Conservation (phyloP, 352 stramenopile genomes). For the Globisporangium lucens region DNA sequence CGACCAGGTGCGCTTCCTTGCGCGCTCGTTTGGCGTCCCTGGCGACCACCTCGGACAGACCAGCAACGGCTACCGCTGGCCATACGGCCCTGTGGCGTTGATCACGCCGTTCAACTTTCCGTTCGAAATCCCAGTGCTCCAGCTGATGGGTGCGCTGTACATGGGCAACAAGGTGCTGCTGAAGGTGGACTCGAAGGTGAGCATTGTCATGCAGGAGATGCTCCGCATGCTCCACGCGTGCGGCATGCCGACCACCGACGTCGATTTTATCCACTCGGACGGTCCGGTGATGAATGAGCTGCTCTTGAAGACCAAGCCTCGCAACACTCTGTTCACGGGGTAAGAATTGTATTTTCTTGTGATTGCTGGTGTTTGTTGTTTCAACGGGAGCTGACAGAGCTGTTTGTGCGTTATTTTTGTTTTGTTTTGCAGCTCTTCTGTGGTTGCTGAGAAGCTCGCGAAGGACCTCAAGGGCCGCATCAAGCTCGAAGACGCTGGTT, state of each 20-base stretch:
- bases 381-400: background rate
- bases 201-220: slow-evolving; percentile 98
- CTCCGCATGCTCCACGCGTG: slow-evolving; percentile 94
- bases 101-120: slow-evolving; percentile 99
- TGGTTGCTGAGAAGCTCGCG: slow-evolving; percentile 92
- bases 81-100: slow-evolving; percentile 94
- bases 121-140: slow-evolving; percentile 98
- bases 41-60: slow-evolving; percentile 96
- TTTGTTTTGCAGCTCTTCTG: slow-evolving; percentile 56
- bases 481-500: slow-evolving; percentile 97
- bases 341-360: slow-evolving; percentile 18
- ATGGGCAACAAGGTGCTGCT: slow-evolving; percentile 98
- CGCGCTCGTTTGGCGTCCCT: slow-evolving; percentile 93
- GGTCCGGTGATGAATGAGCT: slow-evolving; percentile 94
- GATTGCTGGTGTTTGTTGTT: background rate
- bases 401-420: slow-evolving; percentile 6
- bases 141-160: slow-evolving; percentile 97
- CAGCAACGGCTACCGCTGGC: slow-evolving; percentile 95
- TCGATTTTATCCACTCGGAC: slow-evolving; percentile 97
- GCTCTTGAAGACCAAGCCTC: slow-evolving; percentile 91
- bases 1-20: slow-evolving; percentile 97
- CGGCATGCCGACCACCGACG: slow-evolving; percentile 93
- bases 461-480: slow-evolving; percentile 90
- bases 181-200: slow-evolving; percentile 95
- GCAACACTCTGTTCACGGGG: slow-evolving; percentile 98